phyloP scores from a whole-genome alignment of 345 rosid genomes.

The Euphorbia lathyris region DNA sequence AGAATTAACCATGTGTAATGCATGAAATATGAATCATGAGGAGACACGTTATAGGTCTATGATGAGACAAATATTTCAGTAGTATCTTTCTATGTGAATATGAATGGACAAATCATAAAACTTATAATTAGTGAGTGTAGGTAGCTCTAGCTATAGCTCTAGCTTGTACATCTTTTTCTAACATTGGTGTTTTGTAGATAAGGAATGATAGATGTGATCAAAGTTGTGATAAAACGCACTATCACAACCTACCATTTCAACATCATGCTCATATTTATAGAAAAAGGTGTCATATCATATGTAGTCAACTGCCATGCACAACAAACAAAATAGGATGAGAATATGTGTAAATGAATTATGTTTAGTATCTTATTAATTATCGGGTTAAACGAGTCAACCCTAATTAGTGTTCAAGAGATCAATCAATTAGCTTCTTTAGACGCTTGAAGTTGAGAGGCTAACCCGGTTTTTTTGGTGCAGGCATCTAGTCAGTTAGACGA shows the following conservation, averaged over 20 bases:
- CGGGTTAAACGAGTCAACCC: too few relatives aligned
- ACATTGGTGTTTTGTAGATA: slow-evolving; percentile 1
- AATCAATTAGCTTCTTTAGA: too few relatives aligned
- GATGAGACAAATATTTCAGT: too few relatives aligned
- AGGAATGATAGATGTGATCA: slow-evolving; percentile 14
- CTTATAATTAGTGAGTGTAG: neutral
- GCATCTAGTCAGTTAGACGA: too few relatives aligned
- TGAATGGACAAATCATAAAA: slow-evolving; percentile 7
- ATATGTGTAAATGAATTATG: too few relatives aligned
- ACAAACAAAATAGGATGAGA: neutral
- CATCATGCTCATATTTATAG: neutral
- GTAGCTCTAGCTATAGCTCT: too few relatives aligned
- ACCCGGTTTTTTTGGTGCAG: too few relatives aligned
- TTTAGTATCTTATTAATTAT: too few relatives aligned
- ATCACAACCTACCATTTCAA: slow-evolving; percentile 5
- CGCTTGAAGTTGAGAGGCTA: too few relatives aligned
- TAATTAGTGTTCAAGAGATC: too few relatives aligned
- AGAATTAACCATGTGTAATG: slow-evolving; percentile 5
- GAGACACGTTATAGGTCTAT: slow-evolving; percentile 27
- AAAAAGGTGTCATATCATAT: neutral
- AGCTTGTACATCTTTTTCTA: neutral
- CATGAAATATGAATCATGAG: slow-evolving; percentile 15
- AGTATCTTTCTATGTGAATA: slow-evolving; percentile 6
- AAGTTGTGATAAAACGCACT: slow-evolving; percentile 24
- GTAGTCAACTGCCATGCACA: slow-evolving; percentile 13